phyloP scores from a whole-genome alignment of 352 stramenopile species.

The Pythium vanterpoolii region DNA sequence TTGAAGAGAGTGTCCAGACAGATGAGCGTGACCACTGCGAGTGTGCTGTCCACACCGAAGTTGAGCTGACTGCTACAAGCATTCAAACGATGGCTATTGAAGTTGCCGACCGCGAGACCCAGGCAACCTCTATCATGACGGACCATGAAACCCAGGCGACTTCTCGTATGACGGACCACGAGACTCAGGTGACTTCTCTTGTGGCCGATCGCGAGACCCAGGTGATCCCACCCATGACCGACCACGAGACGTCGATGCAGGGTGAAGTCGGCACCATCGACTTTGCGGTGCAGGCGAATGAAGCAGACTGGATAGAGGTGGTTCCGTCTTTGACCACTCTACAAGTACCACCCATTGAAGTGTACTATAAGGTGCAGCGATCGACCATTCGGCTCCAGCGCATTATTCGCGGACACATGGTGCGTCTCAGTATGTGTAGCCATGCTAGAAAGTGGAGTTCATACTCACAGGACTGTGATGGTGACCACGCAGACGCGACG shows the following conservation, averaged over 20 bases:
- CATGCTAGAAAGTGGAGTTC: neutral
- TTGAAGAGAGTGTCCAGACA: neutral
- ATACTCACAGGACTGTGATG: neutral
- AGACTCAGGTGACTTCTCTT: neutral
- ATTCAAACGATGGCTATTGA: neutral
- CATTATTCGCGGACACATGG: constrained; percentile 14
- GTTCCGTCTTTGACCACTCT: neutral
- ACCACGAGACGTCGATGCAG: neutral
- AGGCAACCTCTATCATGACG: neutral
- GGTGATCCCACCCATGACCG: no score
- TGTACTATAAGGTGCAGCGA: constrained; percentile 18
- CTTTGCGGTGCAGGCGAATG: neutral
- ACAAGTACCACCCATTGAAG: constrained; percentile 2
- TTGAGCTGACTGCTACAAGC: neutral
- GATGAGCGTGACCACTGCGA: neutral
- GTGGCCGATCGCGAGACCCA: no score
- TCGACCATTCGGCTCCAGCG: constrained; percentile 11
- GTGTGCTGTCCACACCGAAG: neutral
- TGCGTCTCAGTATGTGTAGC: neutral
- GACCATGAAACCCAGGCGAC: neutral
- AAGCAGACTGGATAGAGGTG: neutral
- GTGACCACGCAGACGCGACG: constrained; percentile 27
- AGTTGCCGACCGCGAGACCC: neutral
- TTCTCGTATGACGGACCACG: neutral
- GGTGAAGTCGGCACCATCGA: neutral